Base-by-base conservation (phyloP, 2,329 filamentous ascomycete genomes). In the Ceratocystis harringtonii region DNA sequence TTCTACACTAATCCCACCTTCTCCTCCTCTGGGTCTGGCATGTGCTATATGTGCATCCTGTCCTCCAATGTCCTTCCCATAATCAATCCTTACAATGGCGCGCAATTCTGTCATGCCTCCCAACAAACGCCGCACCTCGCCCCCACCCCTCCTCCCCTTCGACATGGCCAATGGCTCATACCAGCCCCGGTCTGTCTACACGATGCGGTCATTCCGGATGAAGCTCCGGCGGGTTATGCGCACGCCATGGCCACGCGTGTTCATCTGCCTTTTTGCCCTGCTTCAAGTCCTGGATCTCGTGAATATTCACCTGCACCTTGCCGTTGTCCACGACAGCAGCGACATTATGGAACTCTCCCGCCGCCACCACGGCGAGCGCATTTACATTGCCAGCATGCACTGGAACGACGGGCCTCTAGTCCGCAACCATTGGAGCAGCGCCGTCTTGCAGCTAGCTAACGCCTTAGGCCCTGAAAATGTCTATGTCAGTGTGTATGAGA, bases 331-430 rank as follows among this genome's bases (percentile, higher is more conserved):
- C 61, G 66, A 65, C 44, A 65, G 41, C 17, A 60, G 41, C 55
- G 60, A 63, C 55, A 43, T 65, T 17, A 67, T 67, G 55, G 66
- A 65, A 17, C 57, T 67, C 15, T 50, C 66, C 5, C 62, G 63
- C 64, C 69, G 72, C 64, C 71, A 72, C 57, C 71, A 69, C 25
- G 69, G 68, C 61, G 74, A 77, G 70, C 75, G 76, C 68, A 80
- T 90, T 68, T 90, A 84, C 74, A 87, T 90, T 68, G 83, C 85
- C 3, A 83, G 82, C 68, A 83, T 86, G 71, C 85, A 88, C 71
- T 88, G 85, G 79, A 89, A 87, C 70, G 83, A 83, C 68, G 86
- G 81, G 67, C 71, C 72, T 1, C 76, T 88, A 28, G 77, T 90
- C 1, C 78, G 81, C 6, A 76, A 76, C 4, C 79, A 85, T 69